phyloP scores from a whole-genome alignment of 2,329 filamentous ascomycete genomes.

The Trichoderma sp. region DNA sequence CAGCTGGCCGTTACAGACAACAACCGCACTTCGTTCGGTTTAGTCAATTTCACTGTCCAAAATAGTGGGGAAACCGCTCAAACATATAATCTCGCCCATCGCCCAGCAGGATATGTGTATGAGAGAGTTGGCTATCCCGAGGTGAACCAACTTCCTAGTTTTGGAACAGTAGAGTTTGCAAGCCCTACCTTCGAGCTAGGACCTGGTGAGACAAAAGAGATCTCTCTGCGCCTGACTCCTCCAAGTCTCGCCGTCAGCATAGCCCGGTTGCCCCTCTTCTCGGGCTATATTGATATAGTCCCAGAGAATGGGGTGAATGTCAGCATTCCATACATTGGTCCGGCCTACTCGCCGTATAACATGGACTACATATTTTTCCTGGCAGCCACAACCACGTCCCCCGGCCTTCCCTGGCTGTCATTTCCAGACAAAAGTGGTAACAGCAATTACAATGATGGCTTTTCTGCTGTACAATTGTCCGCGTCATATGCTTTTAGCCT shows the following conservation, averaged over 20 bases:
- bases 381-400: neutral
- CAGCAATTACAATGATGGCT: neutral
- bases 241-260: neutral
- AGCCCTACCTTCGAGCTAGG: neutral
- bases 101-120: neutral
- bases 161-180: neutral
- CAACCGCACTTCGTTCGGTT: neutral
- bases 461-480: neutral
- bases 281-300: neutral
- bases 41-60: neutral
- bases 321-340: conserved; percentile 3
- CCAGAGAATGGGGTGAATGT: neutral
- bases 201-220: neutral
- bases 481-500: neutral
- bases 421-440: neutral
- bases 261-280: neutral
- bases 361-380: neutral
- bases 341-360: neutral
- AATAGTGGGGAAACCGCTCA: neutral
- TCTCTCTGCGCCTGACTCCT: neutral
- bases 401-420: neutral
- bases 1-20: conserved; percentile 1
- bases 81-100: neutral
- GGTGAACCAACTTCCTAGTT: neutral
- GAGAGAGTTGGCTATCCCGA: neutral